Base-by-base conservation (phyloP, 768 basidiomycete genomes). In the Xerocomellus intermedius region DNA sequence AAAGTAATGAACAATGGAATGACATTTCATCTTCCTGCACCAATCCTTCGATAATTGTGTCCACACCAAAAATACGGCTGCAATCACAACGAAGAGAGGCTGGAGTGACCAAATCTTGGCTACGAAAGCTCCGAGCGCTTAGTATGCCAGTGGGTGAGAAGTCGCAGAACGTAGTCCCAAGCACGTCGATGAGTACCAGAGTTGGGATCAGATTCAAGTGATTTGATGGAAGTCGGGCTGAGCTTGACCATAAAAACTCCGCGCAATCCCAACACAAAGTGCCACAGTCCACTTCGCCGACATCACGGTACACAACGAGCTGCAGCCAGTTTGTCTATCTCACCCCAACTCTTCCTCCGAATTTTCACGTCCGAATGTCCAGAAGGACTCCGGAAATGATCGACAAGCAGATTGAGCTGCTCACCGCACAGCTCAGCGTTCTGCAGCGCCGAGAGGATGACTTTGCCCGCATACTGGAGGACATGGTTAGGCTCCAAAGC, bases 381-480 rank as follows among this genome's bases (percentile, higher is more conserved):
- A 65, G 52, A 57, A 57, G 21, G 44, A 48, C 59, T 6, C n/a
- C 56, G 37, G 61, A 59, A 16, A 53, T 54, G 46, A 72, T 79
- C 50, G 70, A 76, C 48, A 57, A 59, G 47, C 77, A 80, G 56
- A 65, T 76, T 8, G 65, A 64, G 19, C 58, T 74, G 33, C 59
- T 81, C 42, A 63, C 71, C 4, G 71, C 70, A 3, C 75, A 79
- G 58, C 69, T 81, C 38, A 50, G 64, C 17, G 65, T 68, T 19
- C 63, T 79, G 5, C 67, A 57, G 21, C 62, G 63, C 33, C 73
- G 74, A 48, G 79, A 79, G 56, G 68, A 64, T 10, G 76, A 79
- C 26, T 73, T 77, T 44, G 59, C 74, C 46, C 72, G 64, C 37
- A 64, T 81, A 45, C 48, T 82, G 38, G 70, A 69, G 41, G 74